A percentile compares a stretch with the other conserved stretches of the same genome.
Evolutionary conservation across 352 stramenopile genomes (phyloP).

Genomic region (Globisporangium abappressorium): DNA sequence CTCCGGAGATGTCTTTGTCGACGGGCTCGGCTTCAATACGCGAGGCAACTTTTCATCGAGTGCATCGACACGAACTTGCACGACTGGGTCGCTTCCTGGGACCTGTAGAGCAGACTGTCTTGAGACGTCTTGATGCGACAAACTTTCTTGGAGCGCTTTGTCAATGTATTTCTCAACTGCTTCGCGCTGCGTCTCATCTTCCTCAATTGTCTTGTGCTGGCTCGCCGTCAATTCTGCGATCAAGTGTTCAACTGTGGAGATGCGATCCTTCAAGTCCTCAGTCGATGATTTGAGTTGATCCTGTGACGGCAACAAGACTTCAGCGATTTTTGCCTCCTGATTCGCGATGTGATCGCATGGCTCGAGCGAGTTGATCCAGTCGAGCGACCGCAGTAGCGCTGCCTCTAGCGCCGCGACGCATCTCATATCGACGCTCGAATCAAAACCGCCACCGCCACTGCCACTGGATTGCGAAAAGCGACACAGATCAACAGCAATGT

Average conservation of each 20-base stretch:
- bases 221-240: constrained; percentile 11
- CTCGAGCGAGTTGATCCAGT: constrained; percentile 37
- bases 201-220: neutral
- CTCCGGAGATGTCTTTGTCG: neutral
- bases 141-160: neutral
- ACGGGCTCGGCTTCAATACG: neutral
- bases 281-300: neutral
- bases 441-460: neutral
- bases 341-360: constrained; percentile 18
- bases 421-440: neutral
- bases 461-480: constrained; percentile 20
- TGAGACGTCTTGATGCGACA: neutral
- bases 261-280: neutral
- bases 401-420: constrained; percentile 23
- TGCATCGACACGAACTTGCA: neutral
- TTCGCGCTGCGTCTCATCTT: neutral
- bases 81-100: neutral
- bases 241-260: constrained; percentile 14
- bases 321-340: neutral
- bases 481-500: constrained; percentile 48
- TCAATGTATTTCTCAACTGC: neutral
- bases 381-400: constrained; percentile 28
- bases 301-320: neutral
- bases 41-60: neutral
- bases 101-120: neutral